These are phyloP conservation scores for Periconia macrospinosa DNA, from an alignment of 2,329 filamentous ascomycete genomes.

Conservation along the genomic window DNA sequence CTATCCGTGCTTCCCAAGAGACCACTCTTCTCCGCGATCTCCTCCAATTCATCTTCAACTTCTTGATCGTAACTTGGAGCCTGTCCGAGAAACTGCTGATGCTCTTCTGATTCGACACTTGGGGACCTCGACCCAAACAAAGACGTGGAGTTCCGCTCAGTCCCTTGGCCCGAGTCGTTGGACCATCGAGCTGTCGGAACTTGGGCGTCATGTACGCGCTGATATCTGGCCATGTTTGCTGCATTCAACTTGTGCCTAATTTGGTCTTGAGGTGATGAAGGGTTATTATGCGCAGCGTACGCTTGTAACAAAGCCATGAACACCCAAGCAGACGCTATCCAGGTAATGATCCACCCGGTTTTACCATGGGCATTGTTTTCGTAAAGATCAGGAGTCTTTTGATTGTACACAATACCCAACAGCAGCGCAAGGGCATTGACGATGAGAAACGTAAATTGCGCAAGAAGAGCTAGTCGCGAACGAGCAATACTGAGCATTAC, in stretches of 20 bases:
- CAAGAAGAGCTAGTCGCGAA: conserved; percentile 71
- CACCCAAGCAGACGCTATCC: conserved; percentile 70
- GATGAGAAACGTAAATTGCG: conserved; percentile 61
- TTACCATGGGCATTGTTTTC: conserved; percentile 86
- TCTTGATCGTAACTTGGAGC: conserved; percentile 36
- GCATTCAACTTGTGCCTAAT: conserved; percentile 32
- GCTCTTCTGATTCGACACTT: conserved; percentile 51
- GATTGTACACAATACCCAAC: conserved; percentile 64
- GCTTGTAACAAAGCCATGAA: conserved; percentile 67
- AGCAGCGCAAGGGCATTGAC: conserved; percentile 46
- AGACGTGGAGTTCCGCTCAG: conserved; percentile 69
- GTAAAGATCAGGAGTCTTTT: conserved; percentile 81
- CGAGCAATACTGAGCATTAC: conserved; percentile 84
- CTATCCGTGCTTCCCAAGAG: conserved; percentile 55
- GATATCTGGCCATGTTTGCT: conserved; percentile 43
- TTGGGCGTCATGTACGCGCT: conserved; percentile 39
- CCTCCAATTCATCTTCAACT: conserved; percentile 52
- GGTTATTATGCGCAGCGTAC: conserved; percentile 55
- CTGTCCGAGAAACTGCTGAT: conserved; percentile 41
- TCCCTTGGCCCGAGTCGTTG: conserved; percentile 62
- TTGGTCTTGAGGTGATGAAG: conserved; percentile 19
- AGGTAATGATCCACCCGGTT: conserved; percentile 81
- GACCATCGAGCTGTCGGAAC: conserved; percentile 40
- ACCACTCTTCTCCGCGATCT: conserved; percentile 47
- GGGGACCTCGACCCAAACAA: conserved; percentile 68